Evolutionary conservation across 768 basidiomycete genomes (phyloP).

Genomic region (Pisolithus orientalis): DNA sequence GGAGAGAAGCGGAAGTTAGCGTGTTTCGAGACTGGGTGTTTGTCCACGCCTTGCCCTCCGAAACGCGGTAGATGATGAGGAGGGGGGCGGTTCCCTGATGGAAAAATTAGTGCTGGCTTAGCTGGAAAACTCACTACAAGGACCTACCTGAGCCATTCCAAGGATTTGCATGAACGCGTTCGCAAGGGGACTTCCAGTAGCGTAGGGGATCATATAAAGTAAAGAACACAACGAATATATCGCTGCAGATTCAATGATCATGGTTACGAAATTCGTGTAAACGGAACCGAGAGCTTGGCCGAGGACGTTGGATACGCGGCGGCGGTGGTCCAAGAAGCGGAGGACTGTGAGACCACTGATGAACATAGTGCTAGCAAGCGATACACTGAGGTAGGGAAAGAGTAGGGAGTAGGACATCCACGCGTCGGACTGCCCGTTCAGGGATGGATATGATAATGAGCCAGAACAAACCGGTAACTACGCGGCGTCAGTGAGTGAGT

Average conservation of each 20-base stretch:
- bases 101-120: neutral
- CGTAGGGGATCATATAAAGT: slow-evolving; percentile 27
- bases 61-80: slow-evolving; percentile 43
- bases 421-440: slow-evolving; percentile 5
- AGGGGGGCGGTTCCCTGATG: slow-evolving; percentile 39
- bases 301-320: slow-evolving; percentile 19
- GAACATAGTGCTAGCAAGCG: slow-evolving; percentile 27
- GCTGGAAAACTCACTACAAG: neutral
- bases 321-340: slow-evolving; percentile 26
- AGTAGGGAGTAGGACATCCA: slow-evolving; percentile 30
- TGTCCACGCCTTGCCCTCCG: slow-evolving; percentile 40
- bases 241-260: slow-evolving; percentile 30
- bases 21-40: slow-evolving; percentile 11
- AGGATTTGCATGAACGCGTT: slow-evolving; percentile 26
- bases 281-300: slow-evolving; percentile 19
- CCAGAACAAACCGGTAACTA: slow-evolving; percentile 27
- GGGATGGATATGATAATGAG: slow-evolving; percentile 22
- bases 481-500: neutral
- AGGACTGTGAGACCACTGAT: slow-evolving; percentile 25
- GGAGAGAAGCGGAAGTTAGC: slow-evolving; percentile 1
- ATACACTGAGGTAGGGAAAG: slow-evolving; percentile 28
- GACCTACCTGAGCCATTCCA: slow-evolving; percentile 23
- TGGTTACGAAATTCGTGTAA: slow-evolving; percentile 29
- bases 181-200: slow-evolving; percentile 16
- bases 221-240: slow-evolving; percentile 28